Evolutionary conservation across 257 asterid genomes (phyloP).

Genomic region (Mitragyna speciosa): DNA sequence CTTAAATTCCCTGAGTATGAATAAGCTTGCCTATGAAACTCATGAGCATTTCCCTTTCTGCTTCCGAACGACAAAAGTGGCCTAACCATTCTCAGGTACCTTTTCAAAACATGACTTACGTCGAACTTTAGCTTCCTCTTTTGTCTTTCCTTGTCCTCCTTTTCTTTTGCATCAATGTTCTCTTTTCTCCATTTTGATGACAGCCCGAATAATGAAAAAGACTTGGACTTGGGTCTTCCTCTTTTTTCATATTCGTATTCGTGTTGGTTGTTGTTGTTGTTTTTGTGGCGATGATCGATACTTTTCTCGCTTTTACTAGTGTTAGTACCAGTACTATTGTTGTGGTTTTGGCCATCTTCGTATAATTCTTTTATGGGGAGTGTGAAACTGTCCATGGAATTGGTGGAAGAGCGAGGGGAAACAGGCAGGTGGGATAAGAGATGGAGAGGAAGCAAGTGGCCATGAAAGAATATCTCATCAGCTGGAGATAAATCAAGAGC

Average conservation of each 20-base stretch:
- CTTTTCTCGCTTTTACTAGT: neutral
- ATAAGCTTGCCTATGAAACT: conserved; percentile 35
- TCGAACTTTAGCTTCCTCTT: conserved; percentile 51
- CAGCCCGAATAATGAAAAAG: conserved; percentile 53
- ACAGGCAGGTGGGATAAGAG: conserved; percentile 63
- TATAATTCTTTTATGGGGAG: conserved; percentile 48
- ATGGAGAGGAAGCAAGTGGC: conserved; percentile 92
- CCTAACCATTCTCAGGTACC: conserved; percentile 60
- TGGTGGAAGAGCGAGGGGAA: conserved; percentile 72
- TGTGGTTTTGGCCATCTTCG: conserved; percentile 7
- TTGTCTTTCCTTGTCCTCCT: conserved; percentile 36
- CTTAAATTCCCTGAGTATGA: conserved; percentile 71
- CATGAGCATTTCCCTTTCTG: conserved; percentile 19
- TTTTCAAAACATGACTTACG: conserved; percentile 45
- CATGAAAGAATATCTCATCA: conserved; percentile 87
- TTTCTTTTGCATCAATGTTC: conserved; percentile 5
- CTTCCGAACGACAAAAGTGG: conserved; percentile 49
- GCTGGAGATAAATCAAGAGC: conserved; percentile 91
- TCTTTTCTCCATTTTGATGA: conserved; percentile 49
- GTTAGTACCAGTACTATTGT: neutral
- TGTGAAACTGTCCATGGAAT: conserved; percentile 58
- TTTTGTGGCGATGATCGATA: neutral
- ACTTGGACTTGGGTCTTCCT: conserved; percentile 45
- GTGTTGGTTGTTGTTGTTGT: neutral
- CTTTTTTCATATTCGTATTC: conserved; percentile 16